These are phyloP conservation scores for Rosellinia necatrix DNA, from an alignment of 2,329 filamentous ascomycete genomes.

Conservation along the genomic window DNA sequence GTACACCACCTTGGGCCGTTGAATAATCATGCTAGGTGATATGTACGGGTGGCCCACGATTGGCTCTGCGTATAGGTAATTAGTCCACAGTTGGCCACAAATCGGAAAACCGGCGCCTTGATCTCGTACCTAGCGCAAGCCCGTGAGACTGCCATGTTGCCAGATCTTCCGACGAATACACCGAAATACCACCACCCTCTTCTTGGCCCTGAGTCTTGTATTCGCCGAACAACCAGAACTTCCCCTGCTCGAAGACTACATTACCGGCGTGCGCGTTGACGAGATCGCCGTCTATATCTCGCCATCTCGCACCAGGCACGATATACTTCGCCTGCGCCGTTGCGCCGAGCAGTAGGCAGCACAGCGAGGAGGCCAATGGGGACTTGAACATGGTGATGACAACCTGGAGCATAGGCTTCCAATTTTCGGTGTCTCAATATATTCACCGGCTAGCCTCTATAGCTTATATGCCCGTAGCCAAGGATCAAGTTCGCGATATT, in stretches of 20 bases:
- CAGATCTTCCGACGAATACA: slow-evolving; percentile 65
- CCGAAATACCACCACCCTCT: slow-evolving; percentile 64
- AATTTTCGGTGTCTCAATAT: slow-evolving; percentile 1
- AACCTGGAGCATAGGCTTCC: not conserved
- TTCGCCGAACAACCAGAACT: slow-evolving; percentile 66
- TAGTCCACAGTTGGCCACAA: not conserved
- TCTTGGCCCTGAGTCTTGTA: slow-evolving; percentile 62
- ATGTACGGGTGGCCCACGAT: slow-evolving; percentile 60
- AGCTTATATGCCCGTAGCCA: slow-evolving; percentile 16
- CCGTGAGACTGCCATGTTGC: slow-evolving; percentile 64
- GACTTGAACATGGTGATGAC: slow-evolving; percentile 10
- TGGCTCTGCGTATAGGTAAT: slow-evolving; percentile 47
- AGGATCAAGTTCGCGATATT: slow-evolving; percentile 17
- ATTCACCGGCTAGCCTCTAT: not conserved
- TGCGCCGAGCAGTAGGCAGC: slow-evolving; percentile 28
- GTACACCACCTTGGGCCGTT: slow-evolving; percentile 65
- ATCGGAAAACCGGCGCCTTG: not conserved
- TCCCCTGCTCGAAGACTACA: slow-evolving; percentile 56
- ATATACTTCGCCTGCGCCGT: slow-evolving; percentile 56
- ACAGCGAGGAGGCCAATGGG: not conserved
- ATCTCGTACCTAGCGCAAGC: slow-evolving; percentile 54
- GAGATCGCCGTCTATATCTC: slow-evolving; percentile 62
- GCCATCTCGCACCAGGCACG: slow-evolving; percentile 65
- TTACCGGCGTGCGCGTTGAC: slow-evolving; percentile 66
- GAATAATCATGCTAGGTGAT: slow-evolving; percentile 60